Conservation (phyloP, 108 stramenopile genomes). For the Nitzschia sp. region DNA sequence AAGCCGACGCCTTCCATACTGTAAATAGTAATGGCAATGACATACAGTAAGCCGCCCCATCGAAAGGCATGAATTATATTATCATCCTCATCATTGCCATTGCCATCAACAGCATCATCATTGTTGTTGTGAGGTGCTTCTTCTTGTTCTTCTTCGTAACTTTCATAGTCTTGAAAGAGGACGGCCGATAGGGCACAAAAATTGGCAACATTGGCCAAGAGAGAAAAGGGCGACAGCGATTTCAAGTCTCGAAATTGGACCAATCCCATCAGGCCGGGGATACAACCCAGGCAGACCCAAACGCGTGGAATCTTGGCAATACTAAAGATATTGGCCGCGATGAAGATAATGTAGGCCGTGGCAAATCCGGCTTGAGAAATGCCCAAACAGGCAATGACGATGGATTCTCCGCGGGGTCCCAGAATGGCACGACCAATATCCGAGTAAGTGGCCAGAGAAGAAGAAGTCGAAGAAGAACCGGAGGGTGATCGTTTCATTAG, state of each 20-base stretch:
- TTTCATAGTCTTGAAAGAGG: slow-evolving; percentile 68
- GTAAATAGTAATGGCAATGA: slow-evolving; percentile 67
- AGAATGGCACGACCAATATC: slow-evolving; percentile 57
- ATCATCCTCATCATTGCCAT: background rate
- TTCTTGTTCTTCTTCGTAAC: no score
- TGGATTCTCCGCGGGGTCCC: slow-evolving; percentile 52
- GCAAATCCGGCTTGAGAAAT: slow-evolving; percentile 79
- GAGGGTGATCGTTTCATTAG: slow-evolving; percentile 7
- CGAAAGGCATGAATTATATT: slow-evolving; percentile 39
- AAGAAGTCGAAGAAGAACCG: slow-evolving; percentile 1
- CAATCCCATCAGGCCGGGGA: slow-evolving; percentile 59
- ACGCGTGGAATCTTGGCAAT: slow-evolving; percentile 39
- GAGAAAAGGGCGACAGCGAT: slow-evolving; percentile 62
- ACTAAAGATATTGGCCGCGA: slow-evolving; percentile 68
- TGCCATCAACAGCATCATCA: no score
- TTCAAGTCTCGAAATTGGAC: slow-evolving; percentile 68
- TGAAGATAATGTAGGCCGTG: slow-evolving; percentile 82
- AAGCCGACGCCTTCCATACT: slow-evolving; percentile 79
- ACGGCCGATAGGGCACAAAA: slow-evolving; percentile 60
- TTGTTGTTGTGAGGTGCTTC: slow-evolving; percentile 38
- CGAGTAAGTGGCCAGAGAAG: slow-evolving; percentile 46
- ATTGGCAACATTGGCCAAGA: slow-evolving; percentile 70
- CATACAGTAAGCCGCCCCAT: slow-evolving; percentile 55
- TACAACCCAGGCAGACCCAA: slow-evolving; percentile 50
- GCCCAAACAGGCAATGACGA: slow-evolving; percentile 72